Percentiles rank a stretch among this genome's conserved stretches.
Evolutionary conservation across 345 rosid species (phyloP).

Genomic region (Eucalyptus marginata): DNA sequence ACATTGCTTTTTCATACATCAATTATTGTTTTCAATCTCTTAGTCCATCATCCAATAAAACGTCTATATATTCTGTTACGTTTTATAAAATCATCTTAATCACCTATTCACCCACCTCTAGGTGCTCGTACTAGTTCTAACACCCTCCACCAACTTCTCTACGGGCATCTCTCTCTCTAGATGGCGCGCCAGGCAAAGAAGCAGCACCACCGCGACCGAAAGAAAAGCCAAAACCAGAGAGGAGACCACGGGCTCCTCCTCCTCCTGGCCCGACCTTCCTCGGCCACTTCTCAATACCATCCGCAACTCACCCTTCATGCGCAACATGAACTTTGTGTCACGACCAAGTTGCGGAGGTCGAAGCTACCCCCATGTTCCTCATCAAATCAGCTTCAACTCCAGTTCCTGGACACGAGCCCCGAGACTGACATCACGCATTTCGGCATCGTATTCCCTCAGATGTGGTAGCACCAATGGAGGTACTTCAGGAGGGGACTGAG

Average conservation of each 20-base stretch:
- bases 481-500: neutral
- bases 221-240: neutral
- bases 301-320: neutral
- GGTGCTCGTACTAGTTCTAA: too few species aligned
- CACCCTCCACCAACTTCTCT: too few species aligned
- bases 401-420: neutral
- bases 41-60: too few species aligned
- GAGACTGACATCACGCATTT: neutral
- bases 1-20: too few species aligned
- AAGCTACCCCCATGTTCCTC: neutral
- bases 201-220: neutral
- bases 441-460: neutral
- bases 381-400: constrained; percentile 4
- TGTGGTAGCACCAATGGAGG: neutral
- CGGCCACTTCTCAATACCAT: neutral
- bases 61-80: too few species aligned
- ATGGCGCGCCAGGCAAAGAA: neutral
- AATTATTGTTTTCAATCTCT: too few species aligned
- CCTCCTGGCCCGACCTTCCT: constrained; percentile 10
- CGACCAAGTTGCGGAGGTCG: constrained; percentile 7
- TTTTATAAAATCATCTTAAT: too few species aligned
- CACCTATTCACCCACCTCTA: too few species aligned
- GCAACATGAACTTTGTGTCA: neutral
- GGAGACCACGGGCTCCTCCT: neutral
- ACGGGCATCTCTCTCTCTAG: neutral